phyloP scores from a whole-genome alignment of 2,329 filamentous ascomycete species.

The Exophiala mesophila region DNA sequence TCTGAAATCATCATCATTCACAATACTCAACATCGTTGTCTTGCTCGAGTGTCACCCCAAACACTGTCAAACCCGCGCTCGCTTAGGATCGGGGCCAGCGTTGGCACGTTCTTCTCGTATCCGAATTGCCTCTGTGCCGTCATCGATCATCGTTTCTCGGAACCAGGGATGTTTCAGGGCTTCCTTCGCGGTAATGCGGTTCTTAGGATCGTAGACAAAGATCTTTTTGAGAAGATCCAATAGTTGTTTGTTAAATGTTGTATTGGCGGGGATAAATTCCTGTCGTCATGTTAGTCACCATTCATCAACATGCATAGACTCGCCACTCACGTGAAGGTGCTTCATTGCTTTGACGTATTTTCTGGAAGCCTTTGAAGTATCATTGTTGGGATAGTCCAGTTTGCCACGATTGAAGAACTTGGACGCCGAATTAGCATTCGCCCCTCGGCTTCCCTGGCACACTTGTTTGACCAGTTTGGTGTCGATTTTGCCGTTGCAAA shows the following conservation, averaged over 20 bases:
- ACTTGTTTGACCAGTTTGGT: constrained; percentile 51
- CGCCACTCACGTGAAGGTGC: constrained; percentile 49
- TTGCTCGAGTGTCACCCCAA: too few relatives aligned
- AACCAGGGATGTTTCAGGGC: constrained; percentile 65
- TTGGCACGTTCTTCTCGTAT: constrained; percentile 41
- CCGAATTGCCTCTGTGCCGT: constrained; percentile 60
- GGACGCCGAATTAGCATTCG: constrained; percentile 49
- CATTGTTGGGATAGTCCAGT: constrained; percentile 59
- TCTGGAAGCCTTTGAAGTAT: constrained; percentile 58
- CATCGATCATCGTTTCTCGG: constrained; percentile 58
- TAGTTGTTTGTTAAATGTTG: constrained; percentile 58
- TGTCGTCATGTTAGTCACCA: constrained; percentile 33
- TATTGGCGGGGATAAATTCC: constrained; percentile 59
- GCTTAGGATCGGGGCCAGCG: constrained; percentile 21
- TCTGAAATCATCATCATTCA: too few relatives aligned
- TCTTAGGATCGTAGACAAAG: constrained; percentile 63
- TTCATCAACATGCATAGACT: background rate
- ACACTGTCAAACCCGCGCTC: constrained; percentile 22
- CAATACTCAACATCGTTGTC: too few relatives aligned
- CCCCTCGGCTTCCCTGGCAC: constrained; percentile 42
- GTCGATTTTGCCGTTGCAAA: constrained; percentile 54
- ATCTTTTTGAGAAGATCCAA: constrained; percentile 59
- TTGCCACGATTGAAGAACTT: constrained; percentile 56
- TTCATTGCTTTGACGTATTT: constrained; percentile 69
- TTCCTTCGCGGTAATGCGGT: constrained; percentile 60